Conservation (phyloP, 1,284 basidiomycete genomes). For the Caloboletus firmus region DNA sequence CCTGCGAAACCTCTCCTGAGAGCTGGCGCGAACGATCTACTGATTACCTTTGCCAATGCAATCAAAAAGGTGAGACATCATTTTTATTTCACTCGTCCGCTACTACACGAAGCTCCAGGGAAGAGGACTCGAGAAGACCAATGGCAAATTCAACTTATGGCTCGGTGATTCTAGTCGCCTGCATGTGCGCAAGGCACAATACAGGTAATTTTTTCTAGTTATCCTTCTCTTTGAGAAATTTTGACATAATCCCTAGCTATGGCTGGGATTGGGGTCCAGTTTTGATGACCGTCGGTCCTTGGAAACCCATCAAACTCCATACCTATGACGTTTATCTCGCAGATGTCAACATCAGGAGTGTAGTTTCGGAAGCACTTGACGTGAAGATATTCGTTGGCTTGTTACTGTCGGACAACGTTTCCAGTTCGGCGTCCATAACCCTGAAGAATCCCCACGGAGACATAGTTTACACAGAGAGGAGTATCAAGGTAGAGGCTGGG, state of each 20-base stretch:
- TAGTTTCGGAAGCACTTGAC: conserved; percentile 53
- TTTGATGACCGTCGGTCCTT: conserved; percentile 77
- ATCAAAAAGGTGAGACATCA: conserved; percentile 60
- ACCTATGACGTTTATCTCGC: conserved; percentile 62
- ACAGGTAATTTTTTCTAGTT: conserved; percentile 55
- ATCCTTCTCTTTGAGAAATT: not conserved
- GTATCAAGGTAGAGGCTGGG: conserved; percentile 42
- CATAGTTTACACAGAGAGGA: conserved; percentile 38
- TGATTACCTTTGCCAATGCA: conserved; percentile 72
- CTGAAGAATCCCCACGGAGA: conserved; percentile 51
- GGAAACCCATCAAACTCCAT: conserved; percentile 75
- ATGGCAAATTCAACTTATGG: conserved; percentile 68
- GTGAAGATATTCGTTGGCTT: conserved; percentile 50
- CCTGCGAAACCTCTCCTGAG: conserved; percentile 55
- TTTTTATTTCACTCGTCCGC: not conserved
- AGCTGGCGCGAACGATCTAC: conserved; percentile 63
- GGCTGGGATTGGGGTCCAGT: conserved; percentile 88
- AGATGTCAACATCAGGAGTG: conserved; percentile 59
- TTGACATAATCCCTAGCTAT: conserved; percentile 49
- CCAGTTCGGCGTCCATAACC: conserved; percentile 44
- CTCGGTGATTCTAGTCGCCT: conserved; percentile 86
- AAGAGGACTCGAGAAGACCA: conserved; percentile 60
- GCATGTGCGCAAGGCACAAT: conserved; percentile 87
- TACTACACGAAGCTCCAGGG: conserved; percentile 43
- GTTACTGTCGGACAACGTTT: conserved; percentile 40